Evolutionary conservation across 805 yeast species (phyloP), one percentile per base, ranked within the genome.

Genomic region (Ogataea siamensis): DNA sequence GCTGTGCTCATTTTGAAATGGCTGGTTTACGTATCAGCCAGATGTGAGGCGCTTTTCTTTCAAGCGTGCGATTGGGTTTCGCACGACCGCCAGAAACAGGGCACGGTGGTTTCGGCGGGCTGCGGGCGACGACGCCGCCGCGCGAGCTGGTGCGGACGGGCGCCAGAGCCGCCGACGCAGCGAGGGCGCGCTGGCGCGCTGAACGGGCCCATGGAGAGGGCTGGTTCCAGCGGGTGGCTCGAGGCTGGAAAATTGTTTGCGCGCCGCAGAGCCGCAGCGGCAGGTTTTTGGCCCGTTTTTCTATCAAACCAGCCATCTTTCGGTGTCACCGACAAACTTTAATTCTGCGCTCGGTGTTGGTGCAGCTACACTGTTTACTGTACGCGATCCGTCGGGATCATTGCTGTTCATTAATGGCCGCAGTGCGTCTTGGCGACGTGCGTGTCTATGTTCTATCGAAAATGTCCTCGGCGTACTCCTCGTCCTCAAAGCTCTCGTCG

Each of bases 401-500:
- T n/a, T n/a, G n/a, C n/a, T n/a, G n/a, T n/a, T n/a, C n/a, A n/a
- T n/a, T n/a, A n/a, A n/a, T n/a, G n/a, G n/a, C n/a, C n/a, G n/a
- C n/a, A n/a, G n/a, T n/a, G n/a, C n/a, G n/a, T n/a, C n/a, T n/a
- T n/a, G n/a, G n/a, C n/a, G n/a, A n/a, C n/a, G n/a, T n/a, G n/a
- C n/a, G n/a, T 24, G 33, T 26, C 28, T 30, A 37, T 3, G 32
- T 42, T 32, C 62, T 48, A 16, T 54, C 54, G 34, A 41, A 66
- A 67, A 60, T 70, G 66, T 55, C 75, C 56, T 42, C 78, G 1
- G 49, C 63, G 16, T 43, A 49, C 12, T 51, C 78, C 53, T 74
- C 79, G 26, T 72, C 74, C 47, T 80, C 93, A 49, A 51, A 78
- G 47, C 71, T 77, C 24, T 70, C 71, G 48, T 81, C 93, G 51